Percentiles rank a stretch among this genome's conserved stretches.
These are phyloP conservation scores for Mycena indigotica DNA, from an alignment of 768 basidiomycete species.

Conservation along the genomic window DNA sequence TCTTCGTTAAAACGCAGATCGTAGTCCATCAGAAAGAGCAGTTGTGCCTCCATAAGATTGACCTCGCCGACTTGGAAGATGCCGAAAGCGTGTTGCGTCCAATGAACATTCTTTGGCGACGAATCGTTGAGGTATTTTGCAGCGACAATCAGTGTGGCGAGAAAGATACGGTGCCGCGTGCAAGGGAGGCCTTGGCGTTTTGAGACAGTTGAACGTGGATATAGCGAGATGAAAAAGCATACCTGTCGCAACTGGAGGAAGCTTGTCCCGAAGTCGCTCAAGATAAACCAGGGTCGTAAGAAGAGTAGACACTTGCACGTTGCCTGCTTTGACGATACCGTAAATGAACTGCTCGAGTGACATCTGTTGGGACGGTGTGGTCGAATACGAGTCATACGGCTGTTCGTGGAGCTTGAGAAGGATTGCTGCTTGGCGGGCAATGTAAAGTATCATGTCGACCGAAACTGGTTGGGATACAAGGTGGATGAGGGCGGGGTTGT, in stretches of 20 bases:
- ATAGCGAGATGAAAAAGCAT: slow-evolving; percentile 27
- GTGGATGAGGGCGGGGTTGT: slow-evolving; percentile 79
- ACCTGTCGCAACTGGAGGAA: slow-evolving; percentile 88
- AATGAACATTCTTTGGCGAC: slow-evolving; percentile 94
- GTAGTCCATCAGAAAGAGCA: slow-evolving; percentile 89
- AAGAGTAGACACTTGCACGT: slow-evolving; percentile 89
- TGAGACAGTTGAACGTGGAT: neutral
- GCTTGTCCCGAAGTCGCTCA: slow-evolving; percentile 76
- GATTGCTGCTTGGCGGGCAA: slow-evolving; percentile 75
- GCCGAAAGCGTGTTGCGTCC: slow-evolving; percentile 71
- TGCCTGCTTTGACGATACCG: slow-evolving; percentile 75
- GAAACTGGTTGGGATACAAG: slow-evolving; percentile 80
- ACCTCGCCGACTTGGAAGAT: slow-evolving; percentile 80
- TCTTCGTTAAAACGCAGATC: slow-evolving; percentile 87
- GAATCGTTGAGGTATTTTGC: slow-evolving; percentile 97
- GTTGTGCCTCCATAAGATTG: slow-evolving; percentile 97
- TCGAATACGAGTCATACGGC: slow-evolving; percentile 32
- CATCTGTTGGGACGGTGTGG: slow-evolving; percentile 42
- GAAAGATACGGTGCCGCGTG: slow-evolving; percentile 93
- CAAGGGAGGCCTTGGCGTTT: slow-evolving; percentile 70
- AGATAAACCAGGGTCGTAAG: slow-evolving; percentile 91
- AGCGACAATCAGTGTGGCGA: slow-evolving; percentile 93
- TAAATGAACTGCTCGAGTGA: slow-evolving; percentile 84
- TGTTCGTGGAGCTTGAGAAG: slow-evolving; percentile 73
- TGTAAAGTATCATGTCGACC: slow-evolving; percentile 81